A percentile compares a stretch with the other conserved stretches of the same genome.
These are phyloP conservation scores for Albophoma yamanashiensis DNA, from an alignment of 2,329 filamentous ascomycete species.

Conservation along the genomic window DNA sequence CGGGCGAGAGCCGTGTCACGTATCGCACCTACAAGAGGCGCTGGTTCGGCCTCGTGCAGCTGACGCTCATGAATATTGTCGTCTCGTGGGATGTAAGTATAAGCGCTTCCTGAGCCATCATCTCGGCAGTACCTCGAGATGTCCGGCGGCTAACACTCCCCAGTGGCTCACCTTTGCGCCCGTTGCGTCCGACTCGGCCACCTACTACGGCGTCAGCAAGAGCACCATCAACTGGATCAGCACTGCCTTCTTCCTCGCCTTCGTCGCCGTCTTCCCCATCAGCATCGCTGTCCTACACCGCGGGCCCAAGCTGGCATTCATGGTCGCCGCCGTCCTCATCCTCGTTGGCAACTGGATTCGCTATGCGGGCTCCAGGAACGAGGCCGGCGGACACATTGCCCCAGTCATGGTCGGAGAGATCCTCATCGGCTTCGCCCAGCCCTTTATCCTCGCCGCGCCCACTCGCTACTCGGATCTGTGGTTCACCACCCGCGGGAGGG, in stretches of 20 bases:
- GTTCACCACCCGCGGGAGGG: conserved; percentile 78
- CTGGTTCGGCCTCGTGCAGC: conserved; percentile 77
- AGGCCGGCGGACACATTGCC: conserved; percentile 53
- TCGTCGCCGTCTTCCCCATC: conserved; percentile 60
- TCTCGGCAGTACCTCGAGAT: background rate
- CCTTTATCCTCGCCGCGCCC: conserved; percentile 82
- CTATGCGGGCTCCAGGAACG: conserved; percentile 55
- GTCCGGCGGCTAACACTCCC: background rate
- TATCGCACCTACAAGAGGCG: conserved; percentile 63
- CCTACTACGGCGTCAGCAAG: conserved; percentile 66
- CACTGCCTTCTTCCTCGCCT: conserved; percentile 79
- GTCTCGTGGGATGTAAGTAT: conserved; percentile 76
- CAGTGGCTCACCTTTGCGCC: conserved; percentile 87
- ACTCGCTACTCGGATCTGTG: conserved; percentile 88
- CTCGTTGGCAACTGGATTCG: conserved; percentile 87
- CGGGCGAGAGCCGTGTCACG: conserved; percentile 13
- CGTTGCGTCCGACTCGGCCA: conserved; percentile 61
- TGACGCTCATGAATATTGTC: conserved; percentile 83
- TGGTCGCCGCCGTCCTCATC: conserved; percentile 60
- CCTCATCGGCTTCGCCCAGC: conserved; percentile 78
- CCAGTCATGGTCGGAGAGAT: conserved; percentile 87
- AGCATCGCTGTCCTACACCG: conserved; percentile 69
- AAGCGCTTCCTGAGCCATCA: background rate
- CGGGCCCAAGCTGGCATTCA: conserved; percentile 69
- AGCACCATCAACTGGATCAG: conserved; percentile 86